Evolutionary conservation across 2,329 filamentous ascomycete species (phyloP).

Genomic region (Xylariales sp.): DNA sequence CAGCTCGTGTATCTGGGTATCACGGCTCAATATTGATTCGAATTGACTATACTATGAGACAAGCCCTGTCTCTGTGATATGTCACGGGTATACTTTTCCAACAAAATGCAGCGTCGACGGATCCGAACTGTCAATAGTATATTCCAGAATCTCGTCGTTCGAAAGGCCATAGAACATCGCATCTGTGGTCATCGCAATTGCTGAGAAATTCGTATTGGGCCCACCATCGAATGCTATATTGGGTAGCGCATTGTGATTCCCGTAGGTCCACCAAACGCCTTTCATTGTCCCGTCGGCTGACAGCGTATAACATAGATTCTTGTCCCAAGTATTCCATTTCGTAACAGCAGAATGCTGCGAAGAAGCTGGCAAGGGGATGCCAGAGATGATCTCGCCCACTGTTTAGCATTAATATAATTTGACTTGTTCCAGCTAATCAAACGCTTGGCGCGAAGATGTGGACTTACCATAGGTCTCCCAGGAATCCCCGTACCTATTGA

Average conservation of each 20-base stretch:
- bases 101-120: constrained; percentile 14
- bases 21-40: no score
- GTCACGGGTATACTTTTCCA: constrained; percentile 16
- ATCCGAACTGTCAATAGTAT: constrained; percentile 11
- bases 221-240: constrained; percentile 11
- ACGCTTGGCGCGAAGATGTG: no score
- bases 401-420: no score
- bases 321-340: constrained; percentile 13
- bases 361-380: constrained; percentile 7
- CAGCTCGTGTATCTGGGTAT: no score
- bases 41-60: no score
- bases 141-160: constrained; percentile 15
- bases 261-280: constrained; percentile 1
- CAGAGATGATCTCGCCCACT: constrained; percentile 12
- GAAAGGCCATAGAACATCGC: constrained; percentile 18
- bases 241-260: background rate
- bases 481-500: no score
- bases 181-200: constrained; percentile 18
- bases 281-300: constrained; percentile 4
- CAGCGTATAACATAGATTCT: constrained; percentile 7
- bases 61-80: no score
- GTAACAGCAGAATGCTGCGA: constrained; percentile 15
- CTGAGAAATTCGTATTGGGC: constrained; percentile 15
- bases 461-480: no score
- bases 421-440: constrained; percentile 5